A percentile compares a stretch with the other conserved stretches of the same genome.
Evolutionary conservation across 345 rosid species (phyloP).

Genomic region (Streptanthus diversifolius): DNA sequence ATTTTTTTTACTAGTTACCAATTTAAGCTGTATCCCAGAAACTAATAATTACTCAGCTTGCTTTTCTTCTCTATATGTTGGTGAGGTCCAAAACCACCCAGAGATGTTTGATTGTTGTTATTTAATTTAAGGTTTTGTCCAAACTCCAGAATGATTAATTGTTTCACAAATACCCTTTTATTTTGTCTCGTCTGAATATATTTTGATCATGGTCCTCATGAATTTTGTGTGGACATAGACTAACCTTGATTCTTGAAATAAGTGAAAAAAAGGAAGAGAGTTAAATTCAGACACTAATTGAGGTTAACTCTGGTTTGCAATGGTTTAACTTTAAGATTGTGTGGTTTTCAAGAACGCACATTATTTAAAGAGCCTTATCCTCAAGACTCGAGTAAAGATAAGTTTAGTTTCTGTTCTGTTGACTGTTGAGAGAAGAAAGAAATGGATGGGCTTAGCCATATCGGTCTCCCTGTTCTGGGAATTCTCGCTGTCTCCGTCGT

Average conservation of each 20-base stretch:
- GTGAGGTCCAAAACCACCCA: not conserved
- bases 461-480: conserved; percentile 59
- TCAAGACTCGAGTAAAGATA: not conserved
- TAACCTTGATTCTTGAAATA: not conserved
- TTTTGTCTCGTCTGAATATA: not conserved
- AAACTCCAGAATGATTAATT: not conserved
- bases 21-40: not conserved
- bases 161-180: not conserved
- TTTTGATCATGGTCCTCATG: not conserved
- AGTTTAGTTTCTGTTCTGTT: not conserved
- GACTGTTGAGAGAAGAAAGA: not conserved
- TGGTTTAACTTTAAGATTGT: not conserved
- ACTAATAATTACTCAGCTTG: not conserved
- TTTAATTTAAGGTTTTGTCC: not conserved
- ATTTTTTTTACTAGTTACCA: not conserved
- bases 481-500: conserved; percentile 61
- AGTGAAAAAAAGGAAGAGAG: not conserved
- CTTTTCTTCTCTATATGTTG: conserved; percentile 1
- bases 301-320: not conserved
- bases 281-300: not conserved
- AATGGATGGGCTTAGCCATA: conserved; percentile 62
- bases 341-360: not conserved
- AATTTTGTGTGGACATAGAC: not conserved
- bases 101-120: not conserved
- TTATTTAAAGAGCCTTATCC: conserved; percentile 20